Evolutionary conservation across 805 yeast genomes (phyloP).

Genomic region (Saturnispora silvae): DNA sequence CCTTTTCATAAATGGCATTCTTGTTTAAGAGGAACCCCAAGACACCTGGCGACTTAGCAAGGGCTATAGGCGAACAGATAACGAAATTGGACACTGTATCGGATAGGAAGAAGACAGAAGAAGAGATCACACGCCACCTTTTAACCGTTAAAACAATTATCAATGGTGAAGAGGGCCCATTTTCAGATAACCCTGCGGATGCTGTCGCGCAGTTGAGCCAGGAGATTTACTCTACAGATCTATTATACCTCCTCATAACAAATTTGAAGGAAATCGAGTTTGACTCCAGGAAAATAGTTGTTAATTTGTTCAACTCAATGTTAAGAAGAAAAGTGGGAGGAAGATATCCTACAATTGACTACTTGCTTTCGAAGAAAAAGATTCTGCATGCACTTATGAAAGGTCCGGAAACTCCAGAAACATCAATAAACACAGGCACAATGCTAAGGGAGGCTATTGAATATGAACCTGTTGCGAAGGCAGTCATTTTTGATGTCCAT

Average conservation of each 20-base stretch:
- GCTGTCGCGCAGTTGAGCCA: conserved; percentile 66
- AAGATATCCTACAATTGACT: conserved; percentile 81
- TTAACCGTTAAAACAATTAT: conserved; percentile 55
- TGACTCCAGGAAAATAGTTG: conserved; percentile 81
- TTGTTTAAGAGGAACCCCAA: conserved; percentile 85
- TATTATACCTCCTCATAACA: conserved; percentile 48
- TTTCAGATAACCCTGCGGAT: conserved; percentile 44
- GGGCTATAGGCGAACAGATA: conserved; percentile 65
- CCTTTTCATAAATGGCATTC: conserved; percentile 54
- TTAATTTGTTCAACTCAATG: conserved; percentile 59
- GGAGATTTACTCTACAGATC: conserved; percentile 66
- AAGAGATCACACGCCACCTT: conserved; percentile 59
- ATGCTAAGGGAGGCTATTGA: conserved; percentile 80
- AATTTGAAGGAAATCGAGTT: conserved; percentile 66
- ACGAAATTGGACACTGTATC: conserved; percentile 40
- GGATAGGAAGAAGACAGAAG: conserved; percentile 44
- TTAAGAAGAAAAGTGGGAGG: conserved; percentile 68
- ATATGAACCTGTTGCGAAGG: conserved; percentile 56
- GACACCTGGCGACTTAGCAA: conserved; percentile 75
- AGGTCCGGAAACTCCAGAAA: conserved; percentile 67
- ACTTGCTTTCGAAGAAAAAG: conserved; percentile 56
- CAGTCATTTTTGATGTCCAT: conserved; percentile 45
- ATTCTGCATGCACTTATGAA: conserved; percentile 50
- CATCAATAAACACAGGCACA: conserved; percentile 62
- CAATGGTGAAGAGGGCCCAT: conserved; percentile 31